Conservation (phyloP, 1,284 basidiomycete species). For the Ustilago bromivora region DNA sequence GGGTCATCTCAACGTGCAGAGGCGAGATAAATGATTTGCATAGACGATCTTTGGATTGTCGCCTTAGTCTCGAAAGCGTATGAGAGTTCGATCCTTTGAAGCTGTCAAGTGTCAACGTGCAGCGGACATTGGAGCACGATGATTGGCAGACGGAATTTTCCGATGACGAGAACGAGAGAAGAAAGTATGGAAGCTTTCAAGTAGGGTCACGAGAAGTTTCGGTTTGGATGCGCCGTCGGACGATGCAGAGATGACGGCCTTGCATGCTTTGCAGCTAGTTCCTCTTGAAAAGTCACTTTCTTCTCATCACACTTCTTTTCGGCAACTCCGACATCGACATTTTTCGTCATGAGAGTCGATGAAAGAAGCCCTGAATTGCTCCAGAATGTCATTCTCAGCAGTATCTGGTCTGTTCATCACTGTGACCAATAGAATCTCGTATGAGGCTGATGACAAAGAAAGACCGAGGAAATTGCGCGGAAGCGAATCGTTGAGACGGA, state of each 20-base stretch:
- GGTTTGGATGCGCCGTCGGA: background rate
- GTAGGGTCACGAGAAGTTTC: conserved; percentile 24
- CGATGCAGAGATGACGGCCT: conserved; percentile 6
- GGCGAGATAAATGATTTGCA: conserved; percentile 12
- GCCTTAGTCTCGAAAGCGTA: background rate
- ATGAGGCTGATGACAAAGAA: background rate
- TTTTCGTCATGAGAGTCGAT: background rate
- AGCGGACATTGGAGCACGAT: conserved; percentile 16
- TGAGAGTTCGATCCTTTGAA: conserved; percentile 5
- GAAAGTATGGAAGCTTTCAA: background rate
- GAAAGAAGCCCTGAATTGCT: background rate
- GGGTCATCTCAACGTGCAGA: background rate
- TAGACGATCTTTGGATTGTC: conserved; percentile 19
- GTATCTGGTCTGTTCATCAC: too few species aligned
- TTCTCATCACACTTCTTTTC: background rate
- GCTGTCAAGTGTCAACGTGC: conserved; percentile 21
- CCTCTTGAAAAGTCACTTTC: conserved; percentile 3
- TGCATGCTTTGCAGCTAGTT: background rate
- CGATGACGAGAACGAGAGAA: conserved; percentile 8
- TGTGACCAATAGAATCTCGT: too few species aligned
- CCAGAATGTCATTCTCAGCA: background rate
- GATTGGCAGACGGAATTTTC: conserved; percentile 34
- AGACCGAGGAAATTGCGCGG: background rate
- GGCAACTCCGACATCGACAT: background rate
- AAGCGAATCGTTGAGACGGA: background rate